Base-by-base conservation (phyloP, 164 flowering plant species). In the Chloranthus sessilifolius region DNA sequence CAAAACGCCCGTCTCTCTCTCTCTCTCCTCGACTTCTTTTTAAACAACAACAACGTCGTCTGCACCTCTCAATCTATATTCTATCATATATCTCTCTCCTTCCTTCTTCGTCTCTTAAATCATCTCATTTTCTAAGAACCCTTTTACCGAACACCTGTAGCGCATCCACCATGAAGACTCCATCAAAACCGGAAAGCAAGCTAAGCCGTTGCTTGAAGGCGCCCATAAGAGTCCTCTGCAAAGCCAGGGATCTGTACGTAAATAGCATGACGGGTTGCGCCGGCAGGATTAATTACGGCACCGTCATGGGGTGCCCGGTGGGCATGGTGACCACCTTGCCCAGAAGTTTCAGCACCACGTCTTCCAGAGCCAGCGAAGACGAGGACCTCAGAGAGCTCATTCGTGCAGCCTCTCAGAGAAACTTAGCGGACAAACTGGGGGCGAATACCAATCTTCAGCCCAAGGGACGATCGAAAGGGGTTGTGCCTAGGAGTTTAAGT, bases 381-480 rank as follows among this genome's bases (percentile, higher is more conserved):
- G 77, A 80, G 1, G 85, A 82, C 17, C 41, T 61, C 17, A 43
- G 66, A 24, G 82, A 80, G 55, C 72, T 78, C 1, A 28, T 73
- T 1, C 53, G 74, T 37, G 68, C 59, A 35, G 71, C 78, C 2
- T 76, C 83, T 0, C 53, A 56, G 6, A 70, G 59, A 50, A 57
- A 58, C n/a, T 38, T 53, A 4, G 42, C 36, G 5, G 61, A 58
- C 16, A 62, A 58, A 25, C 4, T 54, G 60, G 29, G 23, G n/a
- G 16, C 43, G 5, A 17, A 47, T 21, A 43, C 63, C 52, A 44
- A 30, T 19, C 28, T 39, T 11, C 10, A 7, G 28, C 16, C 30
- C 19, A 42, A 7, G 37, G n/a, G 6, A 41, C 27, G 20, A 4
- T 22, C 8, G 14, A 39, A 14, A 8, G 22, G 40, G 1, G 55